These are phyloP conservation scores for Saposhnikovia divaricata DNA, from an alignment of 129 eudicot species.

Conservation along the genomic window DNA sequence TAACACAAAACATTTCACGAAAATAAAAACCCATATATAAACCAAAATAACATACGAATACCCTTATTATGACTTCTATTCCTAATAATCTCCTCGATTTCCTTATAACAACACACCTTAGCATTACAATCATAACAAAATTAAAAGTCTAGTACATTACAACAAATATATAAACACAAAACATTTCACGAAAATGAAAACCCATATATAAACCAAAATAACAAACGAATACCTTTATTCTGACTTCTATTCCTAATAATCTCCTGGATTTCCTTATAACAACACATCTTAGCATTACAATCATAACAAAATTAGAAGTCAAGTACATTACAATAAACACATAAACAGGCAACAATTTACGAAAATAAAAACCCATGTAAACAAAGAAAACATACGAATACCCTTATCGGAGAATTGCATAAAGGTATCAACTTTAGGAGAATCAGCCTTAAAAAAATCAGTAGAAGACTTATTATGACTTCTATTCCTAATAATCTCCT, in stretches of 20 bases:
- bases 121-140: conserved; percentile 12
- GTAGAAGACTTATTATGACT: conserved; percentile 21
- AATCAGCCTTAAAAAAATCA: conserved; percentile 18
- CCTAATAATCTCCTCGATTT: conserved; percentile 74
- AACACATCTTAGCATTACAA: conserved; percentile 60
- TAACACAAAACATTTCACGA: not conserved
- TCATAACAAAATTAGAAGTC: too few relatives aligned
- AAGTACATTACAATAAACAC: not conserved
- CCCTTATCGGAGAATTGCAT: conserved; percentile 91
- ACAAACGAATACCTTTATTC: conserved; percentile 54
- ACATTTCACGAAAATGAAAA: not conserved
- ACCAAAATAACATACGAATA: not conserved
- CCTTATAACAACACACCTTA: conserved; percentile 87
- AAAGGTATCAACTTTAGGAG: conserved; percentile 65
- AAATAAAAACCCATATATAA: not conserved
- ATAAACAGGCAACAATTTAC: not conserved
- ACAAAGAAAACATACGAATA: not conserved
- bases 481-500: conserved; percentile 72
- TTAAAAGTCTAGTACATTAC: not conserved
- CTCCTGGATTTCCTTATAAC: conserved; percentile 85
- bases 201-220: not conserved
- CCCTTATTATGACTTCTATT: conserved; percentile 72
- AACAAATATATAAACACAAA: not conserved
- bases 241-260: conserved; percentile 54
- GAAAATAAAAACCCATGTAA: not conserved